phyloP scores from a whole-genome alignment of 2,329 filamentous ascomycete species.

The Emydomyces testavorans region DNA sequence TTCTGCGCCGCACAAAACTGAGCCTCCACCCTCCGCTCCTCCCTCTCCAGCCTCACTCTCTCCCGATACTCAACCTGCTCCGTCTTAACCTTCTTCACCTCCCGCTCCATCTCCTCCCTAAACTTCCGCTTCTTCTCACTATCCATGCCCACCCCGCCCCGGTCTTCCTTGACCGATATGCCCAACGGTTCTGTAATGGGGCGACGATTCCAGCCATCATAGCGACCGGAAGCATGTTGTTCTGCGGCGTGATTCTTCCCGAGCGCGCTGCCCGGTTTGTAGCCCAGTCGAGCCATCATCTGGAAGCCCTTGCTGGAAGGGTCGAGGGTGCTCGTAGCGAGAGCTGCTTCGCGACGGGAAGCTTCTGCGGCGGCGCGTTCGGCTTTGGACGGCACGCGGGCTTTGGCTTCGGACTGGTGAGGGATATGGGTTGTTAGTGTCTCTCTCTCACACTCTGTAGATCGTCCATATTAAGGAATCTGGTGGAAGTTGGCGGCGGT shows the following conservation, averaged over 20 bases:
- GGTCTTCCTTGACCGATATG: conserved; percentile 64
- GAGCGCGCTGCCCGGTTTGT: conserved; percentile 61
- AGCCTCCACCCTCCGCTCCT: conserved; percentile 55
- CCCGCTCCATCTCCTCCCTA: conserved; percentile 48
- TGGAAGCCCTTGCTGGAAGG: conserved; percentile 73
- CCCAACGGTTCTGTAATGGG: conserved; percentile 60
- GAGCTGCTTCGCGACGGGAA: conserved; percentile 59
- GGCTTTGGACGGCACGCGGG: conserved; percentile 60
- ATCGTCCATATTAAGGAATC: too few species aligned
- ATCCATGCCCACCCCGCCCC: conserved; percentile 73
- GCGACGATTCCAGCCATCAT: conserved; percentile 24
- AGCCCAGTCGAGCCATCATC: conserved; percentile 97
- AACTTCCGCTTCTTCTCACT: conserved; percentile 69
- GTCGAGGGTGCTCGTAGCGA: conserved; percentile 62
- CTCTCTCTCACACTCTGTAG: too few species aligned
- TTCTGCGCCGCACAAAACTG: conserved; percentile 69
- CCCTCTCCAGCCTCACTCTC: conserved; percentile 57
- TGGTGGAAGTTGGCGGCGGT: not conserved
- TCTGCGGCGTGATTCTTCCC: conserved; percentile 48
- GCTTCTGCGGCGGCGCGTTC: conserved; percentile 66
- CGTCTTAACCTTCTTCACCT: conserved; percentile 50
- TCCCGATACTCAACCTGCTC: conserved; percentile 63
- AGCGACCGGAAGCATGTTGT: conserved; percentile 16
- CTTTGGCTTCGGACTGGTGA: conserved; percentile 56
- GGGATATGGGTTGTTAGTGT: conserved; percentile 56